Evolutionary conservation across 495 filamentous ascomycete genomes (phyloP).

Genomic region (Neurospora sp.): DNA sequence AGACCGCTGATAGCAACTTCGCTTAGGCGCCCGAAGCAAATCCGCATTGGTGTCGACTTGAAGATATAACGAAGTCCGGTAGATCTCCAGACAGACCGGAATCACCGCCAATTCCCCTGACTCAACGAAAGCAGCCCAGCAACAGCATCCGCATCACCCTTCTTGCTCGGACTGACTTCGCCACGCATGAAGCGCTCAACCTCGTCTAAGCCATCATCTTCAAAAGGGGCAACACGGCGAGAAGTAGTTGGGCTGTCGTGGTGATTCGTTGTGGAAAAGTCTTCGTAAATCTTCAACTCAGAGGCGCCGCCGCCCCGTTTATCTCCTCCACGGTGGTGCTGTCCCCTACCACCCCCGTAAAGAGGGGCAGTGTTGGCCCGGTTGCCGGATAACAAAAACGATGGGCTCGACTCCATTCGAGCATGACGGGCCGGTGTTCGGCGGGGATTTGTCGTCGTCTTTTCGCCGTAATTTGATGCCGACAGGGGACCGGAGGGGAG

Average conservation of each 20-base stretch:
- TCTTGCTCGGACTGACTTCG: slow-evolving; percentile 47
- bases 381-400: slow-evolving; percentile 13
- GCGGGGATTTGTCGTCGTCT: slow-evolving; percentile 20
- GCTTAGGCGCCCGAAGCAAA: not conserved
- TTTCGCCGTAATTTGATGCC: not conserved
- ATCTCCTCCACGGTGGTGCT: not conserved
- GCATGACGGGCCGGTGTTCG: slow-evolving; percentile 21
- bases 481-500: slow-evolving; percentile 9
- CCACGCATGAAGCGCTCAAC: slow-evolving; percentile 60
- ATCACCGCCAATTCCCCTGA: slow-evolving; percentile 44
- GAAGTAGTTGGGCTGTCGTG: not conserved
- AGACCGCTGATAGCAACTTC: not conserved
- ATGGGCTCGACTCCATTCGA: slow-evolving; percentile 17
- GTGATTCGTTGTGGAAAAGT: slow-evolving; percentile 6
- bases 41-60: not conserved
- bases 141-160: slow-evolving; percentile 64
- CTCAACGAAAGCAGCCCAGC: slow-evolving; percentile 68
- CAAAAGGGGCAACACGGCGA: slow-evolving; percentile 1
- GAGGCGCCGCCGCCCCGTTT: slow-evolving; percentile 3
- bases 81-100: not conserved
- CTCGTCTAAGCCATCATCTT: slow-evolving; percentile 32
- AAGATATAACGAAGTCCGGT: too few species aligned
- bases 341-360: not conserved
- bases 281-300: slow-evolving; percentile 32
- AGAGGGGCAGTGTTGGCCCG: slow-evolving; percentile 27